phyloP scores from a whole-genome alignment of 2,329 filamentous ascomycete genomes.

The Phyllosticta ampelicida region DNA sequence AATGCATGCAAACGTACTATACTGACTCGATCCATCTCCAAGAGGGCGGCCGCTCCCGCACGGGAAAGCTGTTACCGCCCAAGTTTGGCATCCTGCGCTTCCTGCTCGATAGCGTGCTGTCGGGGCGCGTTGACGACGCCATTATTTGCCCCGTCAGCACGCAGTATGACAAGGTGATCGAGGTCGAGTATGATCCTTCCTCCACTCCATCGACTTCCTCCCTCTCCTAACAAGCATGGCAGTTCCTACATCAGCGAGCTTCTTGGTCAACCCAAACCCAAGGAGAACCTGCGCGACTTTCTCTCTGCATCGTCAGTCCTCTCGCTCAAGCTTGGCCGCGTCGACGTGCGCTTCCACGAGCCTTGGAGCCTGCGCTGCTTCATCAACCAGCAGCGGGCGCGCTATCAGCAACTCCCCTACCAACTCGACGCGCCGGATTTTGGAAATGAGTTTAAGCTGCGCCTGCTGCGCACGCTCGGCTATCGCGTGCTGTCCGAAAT shows the following conservation, averaged over 20 bases:
- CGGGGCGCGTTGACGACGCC: slow-evolving; percentile 76
- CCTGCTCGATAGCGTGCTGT: slow-evolving; percentile 79
- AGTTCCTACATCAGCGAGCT: slow-evolving; percentile 87
- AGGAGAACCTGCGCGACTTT: slow-evolving; percentile 86
- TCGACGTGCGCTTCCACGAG: slow-evolving; percentile 92
- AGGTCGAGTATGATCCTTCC: slow-evolving; percentile 56
- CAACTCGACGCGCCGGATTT: slow-evolving; percentile 17
- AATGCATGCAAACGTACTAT: not conserved
- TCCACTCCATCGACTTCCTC: not conserved
- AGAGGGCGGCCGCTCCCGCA: slow-evolving; percentile 88
- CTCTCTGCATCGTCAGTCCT: slow-evolving; percentile 81
- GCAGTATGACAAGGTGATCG: slow-evolving; percentile 98
- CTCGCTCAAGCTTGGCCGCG: slow-evolving; percentile 76
- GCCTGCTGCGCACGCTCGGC: slow-evolving; percentile 73
- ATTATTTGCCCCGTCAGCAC: slow-evolving; percentile 94
- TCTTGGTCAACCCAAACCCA: slow-evolving; percentile 86
- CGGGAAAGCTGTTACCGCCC: slow-evolving; percentile 83
- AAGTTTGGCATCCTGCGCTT: slow-evolving; percentile 95
- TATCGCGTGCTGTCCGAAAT: slow-evolving; percentile 92
- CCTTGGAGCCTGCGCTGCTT: slow-evolving; percentile 86
- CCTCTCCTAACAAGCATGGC: slow-evolving; percentile 4
- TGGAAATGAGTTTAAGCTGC: slow-evolving; percentile 45
- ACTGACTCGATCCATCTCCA: not conserved
- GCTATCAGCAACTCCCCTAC: slow-evolving; percentile 34
- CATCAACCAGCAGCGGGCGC: slow-evolving; percentile 62